These are phyloP conservation scores for Halophytophthora polymorphica DNA, from an alignment of 352 stramenopile genomes.

Conservation along the genomic window DNA sequence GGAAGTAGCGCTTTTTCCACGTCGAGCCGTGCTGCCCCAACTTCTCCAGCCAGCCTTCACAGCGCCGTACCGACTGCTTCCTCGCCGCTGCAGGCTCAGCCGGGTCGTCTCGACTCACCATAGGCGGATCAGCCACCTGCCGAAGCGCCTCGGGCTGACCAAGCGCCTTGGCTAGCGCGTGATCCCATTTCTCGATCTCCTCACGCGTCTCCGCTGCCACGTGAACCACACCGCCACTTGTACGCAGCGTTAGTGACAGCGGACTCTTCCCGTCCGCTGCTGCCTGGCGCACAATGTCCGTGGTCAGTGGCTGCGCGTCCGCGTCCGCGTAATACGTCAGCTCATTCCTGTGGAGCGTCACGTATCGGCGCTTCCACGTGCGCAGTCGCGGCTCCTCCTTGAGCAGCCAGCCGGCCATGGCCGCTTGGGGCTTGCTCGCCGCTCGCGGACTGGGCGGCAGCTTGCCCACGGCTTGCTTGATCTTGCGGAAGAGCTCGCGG, in stretches of 20 bases:
- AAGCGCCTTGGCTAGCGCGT: slow-evolving; percentile 20
- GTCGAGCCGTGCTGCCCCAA: slow-evolving; percentile 35
- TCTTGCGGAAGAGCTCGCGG: slow-evolving; percentile 40
- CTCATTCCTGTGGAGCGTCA: slow-evolving; percentile 40
- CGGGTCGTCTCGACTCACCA: slow-evolving; percentile 11
- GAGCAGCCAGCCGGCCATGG: slow-evolving; percentile 41
- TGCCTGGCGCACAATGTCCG: slow-evolving; percentile 25
- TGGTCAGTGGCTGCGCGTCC: slow-evolving; percentile 21
- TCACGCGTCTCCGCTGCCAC: slow-evolving; percentile 27
- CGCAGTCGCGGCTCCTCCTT: slow-evolving; percentile 19
- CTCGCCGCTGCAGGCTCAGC: slow-evolving; percentile 9
- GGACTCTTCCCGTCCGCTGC: slow-evolving; percentile 20
- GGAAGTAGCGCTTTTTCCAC: slow-evolving; percentile 70
- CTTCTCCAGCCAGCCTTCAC: slow-evolving; percentile 67
- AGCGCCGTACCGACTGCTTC: slow-evolving; percentile 22
- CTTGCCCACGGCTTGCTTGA: slow-evolving; percentile 42
- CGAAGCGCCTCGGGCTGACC: slow-evolving; percentile 13
- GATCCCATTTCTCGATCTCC: slow-evolving; percentile 29
- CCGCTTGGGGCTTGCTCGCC: slow-evolving; percentile 5
- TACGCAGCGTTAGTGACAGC: slow-evolving; percentile 14
- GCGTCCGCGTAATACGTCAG: slow-evolving; percentile 51
- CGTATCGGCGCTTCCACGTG: slow-evolving; percentile 59
- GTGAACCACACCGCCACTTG: slow-evolving; percentile 5
- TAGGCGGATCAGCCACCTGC: slow-evolving; percentile 5
- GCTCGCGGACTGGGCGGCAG: slow-evolving; percentile 22